Percentiles rank a stretch among this genome's conserved stretches.
phyloP scores from a whole-genome alignment of 75 land plant genomes.

The Chamaecyparis obtusa region DNA sequence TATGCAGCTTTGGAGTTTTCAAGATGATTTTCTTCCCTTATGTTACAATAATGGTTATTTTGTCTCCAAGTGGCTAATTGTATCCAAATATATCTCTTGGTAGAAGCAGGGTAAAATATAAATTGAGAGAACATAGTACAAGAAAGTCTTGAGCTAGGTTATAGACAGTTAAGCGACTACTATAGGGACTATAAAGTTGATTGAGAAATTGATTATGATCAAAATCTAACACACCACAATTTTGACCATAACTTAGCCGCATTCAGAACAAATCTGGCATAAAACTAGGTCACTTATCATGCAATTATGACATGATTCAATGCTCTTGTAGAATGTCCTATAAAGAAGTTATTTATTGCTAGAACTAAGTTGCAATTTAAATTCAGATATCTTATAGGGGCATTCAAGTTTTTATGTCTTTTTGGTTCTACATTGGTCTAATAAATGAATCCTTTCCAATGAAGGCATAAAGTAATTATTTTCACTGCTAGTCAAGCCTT shows the following conservation, averaged over 20 bases:
- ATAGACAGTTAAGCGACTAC: not conserved
- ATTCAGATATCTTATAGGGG: not conserved
- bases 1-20: not conserved
- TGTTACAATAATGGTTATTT: no score
- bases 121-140: not conserved
- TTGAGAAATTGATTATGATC: not conserved
- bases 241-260: not conserved
- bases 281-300: not conserved
- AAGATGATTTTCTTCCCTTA: not conserved
- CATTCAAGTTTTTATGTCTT: not conserved
- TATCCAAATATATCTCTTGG: not conserved
- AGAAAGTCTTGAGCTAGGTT: not conserved
- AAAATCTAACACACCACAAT: not conserved
- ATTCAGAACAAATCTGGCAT: not conserved
- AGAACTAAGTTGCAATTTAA: not conserved
- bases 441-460: not conserved
- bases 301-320: not conserved
- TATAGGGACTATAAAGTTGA: not conserved
- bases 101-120: not conserved
- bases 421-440: not conserved
- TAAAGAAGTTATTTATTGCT: not conserved
- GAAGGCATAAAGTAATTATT: not conserved
- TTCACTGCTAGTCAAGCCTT: not conserved
- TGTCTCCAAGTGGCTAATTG: no score
- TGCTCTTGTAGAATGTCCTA: not conserved